Percentiles rank a stretch among this genome's conserved stretches.
Evolutionary conservation across 371 early-diverging fungal species (phyloP).

Genomic region (Coemansia sp.): DNA sequence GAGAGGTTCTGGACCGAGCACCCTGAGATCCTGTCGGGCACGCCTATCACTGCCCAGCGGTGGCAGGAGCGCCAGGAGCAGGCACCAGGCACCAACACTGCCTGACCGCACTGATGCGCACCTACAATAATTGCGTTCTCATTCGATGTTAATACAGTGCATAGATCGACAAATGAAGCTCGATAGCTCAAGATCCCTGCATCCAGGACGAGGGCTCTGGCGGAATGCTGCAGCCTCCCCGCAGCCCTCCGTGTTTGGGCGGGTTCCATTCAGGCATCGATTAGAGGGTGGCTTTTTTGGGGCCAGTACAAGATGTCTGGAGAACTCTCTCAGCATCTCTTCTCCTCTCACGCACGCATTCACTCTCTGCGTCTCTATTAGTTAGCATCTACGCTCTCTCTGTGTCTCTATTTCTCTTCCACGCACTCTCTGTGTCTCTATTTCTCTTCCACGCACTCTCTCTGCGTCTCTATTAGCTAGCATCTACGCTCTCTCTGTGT

Average conservation of each 20-base stretch:
- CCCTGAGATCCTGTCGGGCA: slow-evolving; percentile 33
- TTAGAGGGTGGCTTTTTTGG: not conserved
- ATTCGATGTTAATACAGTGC: not conserved
- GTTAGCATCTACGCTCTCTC: no score
- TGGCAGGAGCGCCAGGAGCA: not conserved
- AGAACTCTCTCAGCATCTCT: not conserved
- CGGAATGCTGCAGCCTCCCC: not conserved
- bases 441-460: not conserved
- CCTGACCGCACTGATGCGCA: slow-evolving; percentile 6
- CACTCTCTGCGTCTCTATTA: not conserved
- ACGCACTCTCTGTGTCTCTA: not conserved
- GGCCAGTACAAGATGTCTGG: not conserved
- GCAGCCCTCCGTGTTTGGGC: not conserved
- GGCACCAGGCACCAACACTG: not conserved
- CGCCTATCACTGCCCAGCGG: slow-evolving; percentile 15
- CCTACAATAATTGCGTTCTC: not conserved
- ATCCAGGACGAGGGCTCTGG: not conserved
- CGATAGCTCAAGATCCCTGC: not conserved
- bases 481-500: no score
- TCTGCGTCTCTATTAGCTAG: not conserved
- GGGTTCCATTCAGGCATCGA: not conserved
- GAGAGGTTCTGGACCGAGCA: slow-evolving; percentile 76
- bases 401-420: no score
- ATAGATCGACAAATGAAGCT: not conserved
- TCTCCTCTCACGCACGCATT: not conserved